Percentiles rank a stretch among this genome's conserved stretches.
Conservation (phyloP, 1,284 basidiomycete species). For the Cryptococcus sp. region DNA sequence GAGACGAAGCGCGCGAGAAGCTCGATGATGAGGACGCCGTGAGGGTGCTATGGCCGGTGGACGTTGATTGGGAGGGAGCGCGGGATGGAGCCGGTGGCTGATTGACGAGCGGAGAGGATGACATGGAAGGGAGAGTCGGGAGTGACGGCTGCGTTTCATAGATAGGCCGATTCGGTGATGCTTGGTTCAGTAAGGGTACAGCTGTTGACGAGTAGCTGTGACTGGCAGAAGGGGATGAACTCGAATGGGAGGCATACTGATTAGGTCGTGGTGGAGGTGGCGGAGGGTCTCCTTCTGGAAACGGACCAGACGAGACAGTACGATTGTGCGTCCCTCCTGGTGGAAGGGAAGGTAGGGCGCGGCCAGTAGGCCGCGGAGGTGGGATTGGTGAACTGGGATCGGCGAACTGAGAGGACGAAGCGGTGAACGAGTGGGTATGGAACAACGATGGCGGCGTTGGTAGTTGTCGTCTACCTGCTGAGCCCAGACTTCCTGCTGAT, state of each 20-base stretch:
- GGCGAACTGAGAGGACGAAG: background rate
- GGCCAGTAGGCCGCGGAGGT: conserved; percentile 4
- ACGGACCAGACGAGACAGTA: background rate
- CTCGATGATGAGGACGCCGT: background rate
- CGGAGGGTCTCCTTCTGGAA: conserved; percentile 11
- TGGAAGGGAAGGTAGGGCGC: conserved; percentile 13
- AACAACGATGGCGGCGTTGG: conserved; percentile 13
- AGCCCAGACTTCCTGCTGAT: conserved; percentile 5
- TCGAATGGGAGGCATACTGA: conserved; percentile 1
- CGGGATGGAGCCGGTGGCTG: conserved; percentile 4
- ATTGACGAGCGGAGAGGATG: too few species aligned
- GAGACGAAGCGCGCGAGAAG: conserved; percentile 9
- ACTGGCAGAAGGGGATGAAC: conserved; percentile 1
- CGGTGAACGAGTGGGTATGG: background rate
- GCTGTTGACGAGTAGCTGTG: background rate
- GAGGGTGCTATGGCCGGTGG: conserved; percentile 1
- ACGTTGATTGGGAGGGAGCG: conserved; percentile 3
- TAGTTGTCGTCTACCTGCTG: conserved; percentile 14
- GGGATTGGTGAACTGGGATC: conserved; percentile 6
- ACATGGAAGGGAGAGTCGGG: too few species aligned
- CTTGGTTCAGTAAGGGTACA: too few species aligned
- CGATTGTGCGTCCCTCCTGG: background rate
- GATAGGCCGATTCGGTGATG: background rate
- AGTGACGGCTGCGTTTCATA: too few species aligned
- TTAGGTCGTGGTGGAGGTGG: conserved; percentile 18